Evolutionary conservation across 2,329 filamentous ascomycete species (phyloP), one percentile per base, ranked within the genome.

Genomic region (Pseudogymnoascus sp.): DNA sequence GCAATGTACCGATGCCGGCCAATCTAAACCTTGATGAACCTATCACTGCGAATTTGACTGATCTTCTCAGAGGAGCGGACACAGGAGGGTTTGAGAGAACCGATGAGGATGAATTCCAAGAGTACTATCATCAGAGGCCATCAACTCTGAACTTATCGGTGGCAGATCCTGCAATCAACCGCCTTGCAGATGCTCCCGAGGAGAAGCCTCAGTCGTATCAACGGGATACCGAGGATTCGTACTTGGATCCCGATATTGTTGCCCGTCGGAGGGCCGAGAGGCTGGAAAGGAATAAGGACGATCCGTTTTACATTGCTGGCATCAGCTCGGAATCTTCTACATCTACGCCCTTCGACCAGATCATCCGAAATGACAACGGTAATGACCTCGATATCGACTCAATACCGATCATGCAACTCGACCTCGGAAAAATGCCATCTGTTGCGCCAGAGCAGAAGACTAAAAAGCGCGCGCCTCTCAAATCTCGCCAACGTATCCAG

Each of bases 381-480:
- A 85, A 87, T 2, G 88, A 89, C 47, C 77, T 97, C 7, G 93
- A 99, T 71, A 87, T 99, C 43, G 94, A 99, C 73, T 84, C 90
- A 1, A 99, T 99, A 68, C 94, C 94, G 2, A 93, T 99, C 68
- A 94, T 99, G 85, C 86, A 96, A 71, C 80, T 99, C 53, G 87
- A 95, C 64, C 81, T 97, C 6, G 86, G 87, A 33, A 82, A 81
- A 63, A 72, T 80, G 7, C 68, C 67, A 11, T 58, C 58, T 62
- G 66, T 57, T 60, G 41, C 60, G 50, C 53, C 22, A 58, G 69
- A 63, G 41, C 18, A 64, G 33, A 57, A 63, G 61, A 70, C 62
- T 65, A 73, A 64, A 67, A 74, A 64, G 70, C 73, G 67, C 66
- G 71, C 61, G 67, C 72, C 57, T 60, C 71, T 69, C 20, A 78